phyloP scores from a whole-genome alignment of 495 filamentous ascomycete genomes.

The Talaromyces nanjingensis region DNA sequence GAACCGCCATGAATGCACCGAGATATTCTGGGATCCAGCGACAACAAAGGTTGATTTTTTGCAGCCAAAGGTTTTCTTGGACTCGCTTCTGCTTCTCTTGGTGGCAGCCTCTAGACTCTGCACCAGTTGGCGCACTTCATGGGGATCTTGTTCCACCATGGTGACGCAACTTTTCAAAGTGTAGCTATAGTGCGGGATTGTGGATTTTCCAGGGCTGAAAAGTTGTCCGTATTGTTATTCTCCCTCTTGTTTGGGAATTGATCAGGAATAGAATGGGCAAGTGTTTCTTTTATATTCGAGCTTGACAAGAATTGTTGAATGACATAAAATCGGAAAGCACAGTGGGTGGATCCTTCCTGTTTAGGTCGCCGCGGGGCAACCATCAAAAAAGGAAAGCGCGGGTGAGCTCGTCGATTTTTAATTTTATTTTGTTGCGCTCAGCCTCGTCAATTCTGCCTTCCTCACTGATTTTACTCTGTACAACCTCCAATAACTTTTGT shows the following conservation, averaged over 20 bases:
- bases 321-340: neutral
- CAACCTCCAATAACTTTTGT: neutral
- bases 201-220: neutral
- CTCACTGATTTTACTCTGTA: neutral
- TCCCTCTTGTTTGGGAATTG: neutral
- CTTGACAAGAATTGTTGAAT: neutral
- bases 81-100: slow-evolving; percentile 24
- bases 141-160: slow-evolving; percentile 52
- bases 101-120: slow-evolving; percentile 44
- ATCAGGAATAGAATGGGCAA: neutral
- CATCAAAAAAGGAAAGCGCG: slow-evolving; percentile 1
- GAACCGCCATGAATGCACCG: slow-evolving; percentile 87
- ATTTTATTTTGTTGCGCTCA: slow-evolving; percentile 10
- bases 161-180: slow-evolving; percentile 8
- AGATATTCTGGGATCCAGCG: slow-evolving; percentile 46
- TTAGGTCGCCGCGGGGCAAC: slow-evolving; percentile 7
- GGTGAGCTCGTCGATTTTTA: neutral
- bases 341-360: slow-evolving; percentile 8
- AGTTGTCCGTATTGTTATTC: neutral
- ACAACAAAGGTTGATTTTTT: slow-evolving; percentile 71
- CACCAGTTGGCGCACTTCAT: slow-evolving; percentile 54
- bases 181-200: slow-evolving; percentile 2
- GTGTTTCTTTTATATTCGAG: neutral
- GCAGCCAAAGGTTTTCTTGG: slow-evolving; percentile 50
- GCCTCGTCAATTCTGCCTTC: neutral